phyloP scores from a whole-genome alignment of 2,329 filamentous ascomycete species.

The Fusarium subtropicale region DNA sequence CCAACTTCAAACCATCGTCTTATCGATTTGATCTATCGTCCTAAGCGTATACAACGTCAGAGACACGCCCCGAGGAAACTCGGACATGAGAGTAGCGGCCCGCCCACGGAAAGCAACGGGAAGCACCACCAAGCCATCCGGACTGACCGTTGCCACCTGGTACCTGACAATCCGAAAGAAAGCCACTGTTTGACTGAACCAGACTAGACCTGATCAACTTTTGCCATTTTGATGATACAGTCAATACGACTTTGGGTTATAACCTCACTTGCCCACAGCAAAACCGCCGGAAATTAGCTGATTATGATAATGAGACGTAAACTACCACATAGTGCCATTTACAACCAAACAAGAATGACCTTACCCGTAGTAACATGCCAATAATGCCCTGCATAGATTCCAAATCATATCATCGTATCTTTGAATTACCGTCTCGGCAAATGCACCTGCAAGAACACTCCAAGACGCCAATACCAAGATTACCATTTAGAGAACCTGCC shows the following conservation, averaged over 20 bases:
- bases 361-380: conserved; percentile 24
- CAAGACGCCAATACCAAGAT: conserved; percentile 10
- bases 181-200: neutral
- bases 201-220: neutral
- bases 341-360: conserved; percentile 18
- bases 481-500: conserved; percentile 28
- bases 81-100: conserved; percentile 18
- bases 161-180: neutral
- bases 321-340: conserved; percentile 34
- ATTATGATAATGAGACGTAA: conserved; percentile 36
- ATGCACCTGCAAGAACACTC: conserved; percentile 14
- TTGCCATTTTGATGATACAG: neutral
- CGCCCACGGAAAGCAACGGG: conserved; percentile 12
- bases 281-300: conserved; percentile 3
- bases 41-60: neutral
- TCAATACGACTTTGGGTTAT: neutral
- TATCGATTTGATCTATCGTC: neutral
- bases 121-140: neutral
- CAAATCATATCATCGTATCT: conserved; percentile 26
- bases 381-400: conserved; percentile 44
- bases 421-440: conserved; percentile 43
- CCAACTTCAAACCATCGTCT: conserved; percentile 23
- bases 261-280: neutral
- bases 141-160: conserved; percentile 21
- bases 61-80: conserved; percentile 23